phyloP scores from a whole-genome alignment of 495 filamentous ascomycete genomes.

The Cetradonia linearis region DNA sequence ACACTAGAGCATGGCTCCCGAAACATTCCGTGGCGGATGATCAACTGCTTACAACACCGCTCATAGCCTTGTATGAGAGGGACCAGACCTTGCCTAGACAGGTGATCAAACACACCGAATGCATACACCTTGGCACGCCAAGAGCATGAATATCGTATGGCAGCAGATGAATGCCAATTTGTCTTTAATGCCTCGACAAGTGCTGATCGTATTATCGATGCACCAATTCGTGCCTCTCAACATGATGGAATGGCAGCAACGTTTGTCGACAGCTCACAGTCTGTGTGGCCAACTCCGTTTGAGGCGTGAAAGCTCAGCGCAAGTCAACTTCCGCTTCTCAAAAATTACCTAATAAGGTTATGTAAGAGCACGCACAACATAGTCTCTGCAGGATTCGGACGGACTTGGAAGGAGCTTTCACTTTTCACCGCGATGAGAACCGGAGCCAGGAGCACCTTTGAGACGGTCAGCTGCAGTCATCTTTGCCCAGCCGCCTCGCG shows the following conservation, averaged over 20 bases:
- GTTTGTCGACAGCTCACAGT: background rate
- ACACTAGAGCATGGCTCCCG: background rate
- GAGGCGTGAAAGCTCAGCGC: background rate
- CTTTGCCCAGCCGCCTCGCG: background rate
- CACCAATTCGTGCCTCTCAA: background rate
- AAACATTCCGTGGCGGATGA: background rate
- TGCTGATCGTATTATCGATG: background rate
- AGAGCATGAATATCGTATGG: background rate
- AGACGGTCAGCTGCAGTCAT: background rate
- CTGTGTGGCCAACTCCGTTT: background rate
- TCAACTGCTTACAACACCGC: background rate
- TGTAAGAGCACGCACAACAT: background rate
- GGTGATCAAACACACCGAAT: background rate
- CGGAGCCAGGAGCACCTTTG: background rate
- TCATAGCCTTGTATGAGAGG: background rate
- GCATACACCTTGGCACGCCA: background rate
- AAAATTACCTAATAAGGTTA: background rate
- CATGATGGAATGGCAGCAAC: background rate
- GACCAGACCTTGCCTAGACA: background rate
- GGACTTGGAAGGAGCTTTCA: no score
- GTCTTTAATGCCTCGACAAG: no score
- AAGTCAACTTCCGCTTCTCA: background rate
- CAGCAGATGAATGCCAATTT: background rate
- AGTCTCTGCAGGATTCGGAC: background rate
- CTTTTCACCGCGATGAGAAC: background rate